These are phyloP conservation scores for Solanum tacnaense DNA, from an alignment of 257 asterid species.

Conservation along the genomic window DNA sequence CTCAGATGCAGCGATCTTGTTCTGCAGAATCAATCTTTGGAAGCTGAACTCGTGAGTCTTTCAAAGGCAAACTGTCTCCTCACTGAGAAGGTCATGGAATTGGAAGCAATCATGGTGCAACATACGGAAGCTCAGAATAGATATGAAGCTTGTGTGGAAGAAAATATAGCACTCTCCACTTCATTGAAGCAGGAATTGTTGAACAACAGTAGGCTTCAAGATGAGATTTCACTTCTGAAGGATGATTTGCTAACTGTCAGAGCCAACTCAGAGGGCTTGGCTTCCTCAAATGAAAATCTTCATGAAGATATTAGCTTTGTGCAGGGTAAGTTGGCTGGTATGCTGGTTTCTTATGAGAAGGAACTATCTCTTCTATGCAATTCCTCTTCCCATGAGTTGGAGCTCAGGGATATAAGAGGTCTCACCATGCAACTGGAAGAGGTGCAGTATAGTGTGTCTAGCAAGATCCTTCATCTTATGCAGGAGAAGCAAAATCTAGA, in stretches of 20 bases:
- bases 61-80: slow-evolving; percentile 46
- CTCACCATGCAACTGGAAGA: slow-evolving; percentile 48
- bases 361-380: slow-evolving; percentile 15
- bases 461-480: slow-evolving; percentile 34
- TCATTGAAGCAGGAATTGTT: slow-evolving; percentile 41
- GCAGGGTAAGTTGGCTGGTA: slow-evolving; percentile 35
- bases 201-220: slow-evolving; percentile 38
- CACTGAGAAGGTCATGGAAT: slow-evolving; percentile 40
- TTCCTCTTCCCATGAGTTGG: slow-evolving; percentile 16
- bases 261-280: slow-evolving; percentile 42
- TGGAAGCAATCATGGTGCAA: slow-evolving; percentile 29
- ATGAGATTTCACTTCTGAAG: slow-evolving; percentile 37
- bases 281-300: slow-evolving; percentile 41
- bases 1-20: slow-evolving; percentile 49
- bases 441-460: slow-evolving; percentile 35
- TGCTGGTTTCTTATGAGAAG: slow-evolving; percentile 35
- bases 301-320: slow-evolving; percentile 35
- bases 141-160: slow-evolving; percentile 53
- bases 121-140: slow-evolving; percentile 30
- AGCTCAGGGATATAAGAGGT: slow-evolving; percentile 30
- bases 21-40: slow-evolving; percentile 54
- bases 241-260: slow-evolving; percentile 30
- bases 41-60: slow-evolving; percentile 38
- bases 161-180: slow-evolving; percentile 52
- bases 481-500: slow-evolving; percentile 58